A percentile compares a stretch with the other conserved stretches of the same genome.
Evolutionary conservation across 108 stramenopile species (phyloP).

Genomic region (Fistulifera solaris): DNA sequence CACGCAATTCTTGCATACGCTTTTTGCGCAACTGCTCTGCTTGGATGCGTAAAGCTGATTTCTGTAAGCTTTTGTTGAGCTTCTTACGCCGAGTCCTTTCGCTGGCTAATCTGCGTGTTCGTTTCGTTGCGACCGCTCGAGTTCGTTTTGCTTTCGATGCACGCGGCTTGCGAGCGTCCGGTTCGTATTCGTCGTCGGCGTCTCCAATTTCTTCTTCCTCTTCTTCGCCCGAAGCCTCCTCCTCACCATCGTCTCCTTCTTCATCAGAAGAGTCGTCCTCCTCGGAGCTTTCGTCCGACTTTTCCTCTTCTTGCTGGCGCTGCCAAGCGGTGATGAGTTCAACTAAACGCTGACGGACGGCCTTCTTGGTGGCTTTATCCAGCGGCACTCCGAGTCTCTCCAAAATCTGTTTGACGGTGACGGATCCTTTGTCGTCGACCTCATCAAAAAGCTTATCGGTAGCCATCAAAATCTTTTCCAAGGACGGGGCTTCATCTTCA

Average conservation of each 20-base stretch:
- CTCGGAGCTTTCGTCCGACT: neutral
- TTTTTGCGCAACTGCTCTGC: conserved; percentile 38
- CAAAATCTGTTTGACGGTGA: conserved; percentile 18
- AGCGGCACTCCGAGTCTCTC: conserved; percentile 9
- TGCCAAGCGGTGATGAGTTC: conserved; percentile 8
- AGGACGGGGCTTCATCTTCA: conserved; percentile 4
- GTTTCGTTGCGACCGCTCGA: neutral
- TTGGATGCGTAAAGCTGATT: conserved; percentile 32
- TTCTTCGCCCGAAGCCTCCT: neutral
- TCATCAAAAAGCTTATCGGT: conserved; percentile 16
- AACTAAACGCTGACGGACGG: conserved; percentile 12
- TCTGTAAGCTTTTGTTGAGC: conserved; percentile 10
- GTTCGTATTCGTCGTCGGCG: conserved; percentile 7
- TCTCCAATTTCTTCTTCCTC: conserved; percentile 10
- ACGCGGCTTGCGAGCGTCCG: neutral
- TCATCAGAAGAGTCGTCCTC: conserved; percentile 7
- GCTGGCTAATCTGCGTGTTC: neutral
- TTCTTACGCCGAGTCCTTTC: conserved; percentile 5
- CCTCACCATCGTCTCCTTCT: neutral
- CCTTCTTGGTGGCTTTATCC: conserved; percentile 9
- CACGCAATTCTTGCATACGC: conserved; percentile 58
- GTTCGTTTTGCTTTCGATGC: conserved; percentile 11
- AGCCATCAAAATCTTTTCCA: conserved; percentile 1
- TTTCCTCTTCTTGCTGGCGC: neutral
- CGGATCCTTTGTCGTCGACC: conserved; percentile 14